Evolutionary conservation across 257 asterid species (phyloP).

Genomic region (Primulina eburnea): DNA sequence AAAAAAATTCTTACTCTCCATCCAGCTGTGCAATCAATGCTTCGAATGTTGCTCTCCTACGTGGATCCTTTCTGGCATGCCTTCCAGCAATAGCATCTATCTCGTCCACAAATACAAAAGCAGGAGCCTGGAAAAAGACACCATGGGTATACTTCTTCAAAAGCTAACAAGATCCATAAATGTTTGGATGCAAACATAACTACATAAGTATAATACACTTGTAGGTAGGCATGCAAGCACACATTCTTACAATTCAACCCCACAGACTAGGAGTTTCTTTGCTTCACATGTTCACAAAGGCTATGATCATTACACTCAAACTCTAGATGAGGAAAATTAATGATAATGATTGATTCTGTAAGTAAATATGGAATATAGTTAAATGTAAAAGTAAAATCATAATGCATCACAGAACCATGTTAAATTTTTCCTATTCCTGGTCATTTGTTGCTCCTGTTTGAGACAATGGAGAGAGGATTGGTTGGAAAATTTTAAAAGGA

Average conservation of each 20-base stretch:
- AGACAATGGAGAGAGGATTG: slow-evolving; percentile 4
- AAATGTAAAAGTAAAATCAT: slow-evolving; percentile 6
- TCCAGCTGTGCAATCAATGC: slow-evolving; percentile 93
- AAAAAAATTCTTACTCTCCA: slow-evolving; percentile 73
- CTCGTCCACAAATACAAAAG: slow-evolving; percentile 93
- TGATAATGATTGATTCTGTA: neutral
- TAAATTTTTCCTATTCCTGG: neutral
- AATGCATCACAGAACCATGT: slow-evolving; percentile 10
- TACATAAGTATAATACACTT: neutral
- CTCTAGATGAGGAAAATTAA: neutral
- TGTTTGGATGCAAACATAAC: neutral
- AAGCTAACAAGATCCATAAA: slow-evolving; percentile 7
- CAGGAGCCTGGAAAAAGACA: slow-evolving; percentile 76
- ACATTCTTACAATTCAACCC: slow-evolving; percentile 7
- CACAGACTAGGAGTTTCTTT: neutral
- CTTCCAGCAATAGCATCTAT: slow-evolving; percentile 99
- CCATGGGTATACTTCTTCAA: slow-evolving; percentile 22
- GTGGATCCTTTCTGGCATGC: slow-evolving; percentile 87
- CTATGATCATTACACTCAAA: slow-evolving; percentile 2
- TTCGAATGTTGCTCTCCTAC: slow-evolving; percentile 81
- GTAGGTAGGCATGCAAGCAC: slow-evolving; percentile 4
- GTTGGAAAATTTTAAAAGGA: neutral
- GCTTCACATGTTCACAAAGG: slow-evolving; percentile 1
- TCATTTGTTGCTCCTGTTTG: slow-evolving; percentile 19
- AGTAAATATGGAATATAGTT: slow-evolving; percentile 8